Evolutionary conservation across 1,139 yeast species (phyloP), one percentile per base, ranked within the genome.

Genomic region (Blastobotrys indianensis): DNA sequence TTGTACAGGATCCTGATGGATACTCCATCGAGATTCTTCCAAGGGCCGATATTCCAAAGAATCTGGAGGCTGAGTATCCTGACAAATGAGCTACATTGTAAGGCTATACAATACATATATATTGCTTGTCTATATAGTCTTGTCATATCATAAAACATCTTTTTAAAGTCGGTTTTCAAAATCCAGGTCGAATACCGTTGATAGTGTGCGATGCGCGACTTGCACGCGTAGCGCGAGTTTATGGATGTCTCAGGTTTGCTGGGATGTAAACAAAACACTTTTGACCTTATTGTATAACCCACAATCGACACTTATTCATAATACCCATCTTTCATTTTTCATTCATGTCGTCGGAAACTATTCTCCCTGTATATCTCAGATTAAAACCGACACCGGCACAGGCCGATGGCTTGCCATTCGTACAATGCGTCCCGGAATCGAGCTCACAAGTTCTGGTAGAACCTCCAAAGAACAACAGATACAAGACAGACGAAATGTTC

Each of bases 1-100:
- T 86, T 55, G 66, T 90, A 47, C 72, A 74, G 51, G 98, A 92
- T 61, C 97, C 97, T n/a, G 98, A 92, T 67, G 87, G 87, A 60
- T 92, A 92, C 69, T 74, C 81, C 49, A 73, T 92, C 55, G 95
- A 88, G 67, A 75, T 88, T 46, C 71, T 85, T 45, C 77, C 81
- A 13, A 50, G 54, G 33, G 59, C 57, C 16, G 62, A 57, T 29
- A 45, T 61, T 39, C 63, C 63, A 12, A 54, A 53, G 29, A 54
- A 54, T 30, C 44, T 55, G 25, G 25, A 20, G 25, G 4, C 25
- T 20, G 25, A 20, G 25, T 20, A 4, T 7, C 25, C 25, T 20
- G 25, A 20, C 25, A 20, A 20, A 20, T 20, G 25, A 20, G 25
- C 25, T 4, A 20, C 25, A 20, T 7, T 20, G 25, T 20, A 7